Evolutionary conservation across 78 protist species (phyloP), one percentile per base, ranked within the genome.

Genomic region (Salpingoeca rosetta): DNA sequence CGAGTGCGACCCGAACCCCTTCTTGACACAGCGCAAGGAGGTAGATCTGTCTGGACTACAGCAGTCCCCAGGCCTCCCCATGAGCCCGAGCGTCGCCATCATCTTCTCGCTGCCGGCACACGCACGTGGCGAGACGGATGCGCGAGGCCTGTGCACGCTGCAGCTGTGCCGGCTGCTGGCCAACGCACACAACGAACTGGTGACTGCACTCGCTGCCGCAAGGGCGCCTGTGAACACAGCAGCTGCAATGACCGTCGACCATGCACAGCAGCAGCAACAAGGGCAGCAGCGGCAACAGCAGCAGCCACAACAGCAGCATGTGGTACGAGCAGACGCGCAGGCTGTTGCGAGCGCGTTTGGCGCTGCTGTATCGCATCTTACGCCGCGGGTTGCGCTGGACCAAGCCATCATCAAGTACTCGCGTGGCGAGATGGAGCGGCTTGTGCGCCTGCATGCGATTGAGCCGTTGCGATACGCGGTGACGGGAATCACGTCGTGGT

Each of bases 91-190:
- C n/a, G n/a, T n/a, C n/a, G n/a, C n/a, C n/a, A n/a, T n/a, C n/a
- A n/a, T n/a, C n/a, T n/a, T n/a, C n/a, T 81, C 85, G 72, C 84
- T 85, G 41, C 88, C 88, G 12, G 1, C 78, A 0, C 3, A 51
- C 79, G 1, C n/a, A 25, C 44, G 27, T 25, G 87, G 87, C 81
- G 81, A 28, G 31, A 76, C 27, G 22, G 88, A 85, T 24, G 88
- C 88, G 17, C 43, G 0, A 1, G 88, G 88, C 36, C 84, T 78
- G 43, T 78, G 84, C 73, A 72, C 88, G 31, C 0, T 85, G 27
- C 88, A 85, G 77, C 80, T 85, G 78, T 24, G 3, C 41, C 27
- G n/a, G 42, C 0, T 37, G 31, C 84, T 85, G 25, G 24, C 1
- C 40, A 3, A 7, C 44, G 74, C 84, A 44, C 88, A 85, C 72